phyloP scores from a whole-genome alignment of 2,329 filamentous ascomycete genomes.

The Coniochaeta prunicola region DNA sequence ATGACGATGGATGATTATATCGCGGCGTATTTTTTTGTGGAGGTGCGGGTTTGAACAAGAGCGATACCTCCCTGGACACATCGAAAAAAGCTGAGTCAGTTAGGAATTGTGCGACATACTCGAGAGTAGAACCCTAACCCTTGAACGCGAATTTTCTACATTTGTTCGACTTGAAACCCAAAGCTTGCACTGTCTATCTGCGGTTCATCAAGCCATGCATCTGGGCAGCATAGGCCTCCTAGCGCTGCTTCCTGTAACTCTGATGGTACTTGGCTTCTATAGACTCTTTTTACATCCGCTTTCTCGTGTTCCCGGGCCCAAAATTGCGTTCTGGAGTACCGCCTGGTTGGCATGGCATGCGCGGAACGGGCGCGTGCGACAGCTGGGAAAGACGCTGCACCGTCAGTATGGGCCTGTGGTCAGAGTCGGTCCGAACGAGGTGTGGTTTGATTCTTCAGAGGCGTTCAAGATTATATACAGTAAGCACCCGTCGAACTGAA shows the following conservation, averaged over 20 bases:
- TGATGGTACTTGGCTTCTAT: conserved; percentile 17
- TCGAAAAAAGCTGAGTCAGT: too few relatives aligned
- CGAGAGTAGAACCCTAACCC: neutral
- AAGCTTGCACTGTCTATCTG: neutral
- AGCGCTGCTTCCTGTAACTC: neutral
- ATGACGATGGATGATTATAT: too few relatives aligned
- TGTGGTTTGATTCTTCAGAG: conserved; percentile 42
- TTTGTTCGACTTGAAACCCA: neutral
- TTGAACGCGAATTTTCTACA: neutral
- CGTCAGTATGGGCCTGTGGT: conserved; percentile 39
- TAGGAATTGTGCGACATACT: too few relatives aligned
- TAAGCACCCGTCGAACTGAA: conserved; percentile 14
- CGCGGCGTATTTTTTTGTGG: too few relatives aligned
- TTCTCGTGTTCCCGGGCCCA: conserved; percentile 37
- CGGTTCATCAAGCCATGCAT: neutral
- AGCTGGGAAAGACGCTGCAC: conserved; percentile 37
- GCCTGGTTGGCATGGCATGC: conserved; percentile 40
- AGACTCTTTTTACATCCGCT: conserved; percentile 36
- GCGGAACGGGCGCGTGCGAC: conserved; percentile 32
- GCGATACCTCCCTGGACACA: too few relatives aligned
- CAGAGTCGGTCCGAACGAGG: conserved; percentile 45
- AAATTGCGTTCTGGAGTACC: conserved; percentile 36
- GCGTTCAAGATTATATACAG: conserved; percentile 42
- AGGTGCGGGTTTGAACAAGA: too few relatives aligned
- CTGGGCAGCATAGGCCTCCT: neutral